A percentile compares a stretch with the other conserved stretches of the same genome.
These are phyloP conservation scores for Bromus sterilis DNA, from an alignment of 176 grass and related monocot genomes.

Conservation along the genomic window DNA sequence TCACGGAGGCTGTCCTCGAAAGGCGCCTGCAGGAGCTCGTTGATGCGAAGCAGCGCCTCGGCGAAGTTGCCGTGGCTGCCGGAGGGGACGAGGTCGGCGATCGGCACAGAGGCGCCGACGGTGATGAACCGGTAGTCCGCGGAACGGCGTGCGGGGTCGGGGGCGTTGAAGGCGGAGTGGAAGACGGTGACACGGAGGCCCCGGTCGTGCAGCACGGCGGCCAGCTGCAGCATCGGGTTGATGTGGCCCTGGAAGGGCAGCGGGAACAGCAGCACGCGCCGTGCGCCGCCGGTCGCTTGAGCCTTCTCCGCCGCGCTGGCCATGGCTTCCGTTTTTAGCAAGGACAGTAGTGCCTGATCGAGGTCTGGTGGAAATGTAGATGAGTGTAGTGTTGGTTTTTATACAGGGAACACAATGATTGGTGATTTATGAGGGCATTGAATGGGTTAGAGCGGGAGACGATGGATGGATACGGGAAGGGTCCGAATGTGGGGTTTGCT, in stretches of 20 bases:
- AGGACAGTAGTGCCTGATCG: no score
- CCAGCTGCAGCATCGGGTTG: conserved; percentile 48
- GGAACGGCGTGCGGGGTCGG: not conserved
- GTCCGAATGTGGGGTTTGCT: no score
- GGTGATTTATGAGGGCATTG: no score
- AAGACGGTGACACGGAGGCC: conserved; percentile 35
- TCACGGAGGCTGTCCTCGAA: not conserved
- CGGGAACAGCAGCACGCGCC: conserved; percentile 27
- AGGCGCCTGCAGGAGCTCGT: not conserved
- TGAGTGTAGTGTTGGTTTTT: no score
- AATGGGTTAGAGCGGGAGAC: no score
- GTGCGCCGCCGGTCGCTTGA: no score
- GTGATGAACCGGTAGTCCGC: not conserved
- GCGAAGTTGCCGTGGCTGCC: not conserved
- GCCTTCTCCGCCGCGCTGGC: not conserved
- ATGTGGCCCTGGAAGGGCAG: conserved; percentile 42
- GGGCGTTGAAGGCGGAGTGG: conserved; percentile 23
- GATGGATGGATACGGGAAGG: no score
- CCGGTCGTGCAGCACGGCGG: not conserved
- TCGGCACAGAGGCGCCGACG: not conserved
- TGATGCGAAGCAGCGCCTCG: not conserved
- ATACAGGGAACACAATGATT: no score
- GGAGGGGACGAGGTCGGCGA: not conserved
- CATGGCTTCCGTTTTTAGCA: not conserved
- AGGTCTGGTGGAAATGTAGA: no score